Evolutionary conservation across 169 alveolate genomes (phyloP).

Genomic region (Eimeria falciformis): DNA sequence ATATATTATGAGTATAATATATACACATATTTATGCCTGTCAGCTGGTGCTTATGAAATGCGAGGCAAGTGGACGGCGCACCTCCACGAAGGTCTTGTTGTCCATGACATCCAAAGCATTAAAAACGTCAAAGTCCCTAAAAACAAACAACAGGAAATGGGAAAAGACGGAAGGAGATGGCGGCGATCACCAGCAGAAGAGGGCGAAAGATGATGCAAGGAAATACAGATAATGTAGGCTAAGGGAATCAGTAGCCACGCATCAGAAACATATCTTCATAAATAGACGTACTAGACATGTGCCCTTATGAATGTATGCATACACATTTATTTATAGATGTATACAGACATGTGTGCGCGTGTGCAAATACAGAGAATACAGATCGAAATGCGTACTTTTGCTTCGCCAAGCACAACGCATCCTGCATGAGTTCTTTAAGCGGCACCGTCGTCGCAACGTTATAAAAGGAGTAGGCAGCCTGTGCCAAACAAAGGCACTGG

Average conservation of each 20-base stretch:
- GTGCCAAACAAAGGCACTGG: too few species aligned
- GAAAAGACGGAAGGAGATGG: not conserved
- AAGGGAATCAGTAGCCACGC: not conserved
- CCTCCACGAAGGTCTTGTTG: constrained; percentile 91
- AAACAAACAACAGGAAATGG: not conserved
- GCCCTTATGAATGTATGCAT: too few species aligned
- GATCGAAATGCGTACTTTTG: constrained; percentile 58
- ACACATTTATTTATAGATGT: too few species aligned
- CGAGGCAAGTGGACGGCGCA: not conserved
- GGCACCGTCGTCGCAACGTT: constrained; percentile 89
- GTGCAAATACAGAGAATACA: too few species aligned
- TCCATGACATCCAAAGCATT: constrained; percentile 98
- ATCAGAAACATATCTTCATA: too few species aligned
- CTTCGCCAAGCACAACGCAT: constrained; percentile 95
- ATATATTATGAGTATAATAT: not conserved
- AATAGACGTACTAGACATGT: too few species aligned
- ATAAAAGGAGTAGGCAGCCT: constrained; percentile 94
- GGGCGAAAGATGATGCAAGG: too few species aligned
- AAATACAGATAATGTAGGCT: not conserved
- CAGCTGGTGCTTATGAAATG: not conserved
- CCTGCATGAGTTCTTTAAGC: constrained; percentile 90
- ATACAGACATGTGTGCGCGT: too few species aligned
- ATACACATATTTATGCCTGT: not conserved
- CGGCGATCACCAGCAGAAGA: not conserved
- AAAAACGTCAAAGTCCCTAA: constrained; percentile 95